Evolutionary conservation across 2,329 filamentous ascomycete genomes (phyloP).

Genomic region (Ceratocystis alfenasii): DNA sequence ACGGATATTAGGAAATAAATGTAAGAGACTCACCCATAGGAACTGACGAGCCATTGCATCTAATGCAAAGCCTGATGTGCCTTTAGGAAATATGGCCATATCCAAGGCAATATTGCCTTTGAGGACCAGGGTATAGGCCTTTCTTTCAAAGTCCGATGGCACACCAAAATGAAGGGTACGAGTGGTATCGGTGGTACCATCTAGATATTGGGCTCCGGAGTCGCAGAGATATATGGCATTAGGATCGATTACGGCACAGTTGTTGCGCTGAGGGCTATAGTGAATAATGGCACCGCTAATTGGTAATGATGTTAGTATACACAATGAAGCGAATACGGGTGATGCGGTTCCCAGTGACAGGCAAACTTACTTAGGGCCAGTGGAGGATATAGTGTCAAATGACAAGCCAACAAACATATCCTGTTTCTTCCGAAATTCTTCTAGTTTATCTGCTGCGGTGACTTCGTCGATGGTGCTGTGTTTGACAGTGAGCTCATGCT

Average conservation of each 20-base stretch:
- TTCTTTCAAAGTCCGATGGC: constrained; percentile 70
- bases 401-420: constrained; percentile 78
- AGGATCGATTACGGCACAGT: constrained; percentile 73
- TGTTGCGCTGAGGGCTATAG: constrained; percentile 77
- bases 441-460: constrained; percentile 79
- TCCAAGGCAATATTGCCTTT: constrained; percentile 91
- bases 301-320: constrained; percentile 10
- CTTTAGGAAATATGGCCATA: constrained; percentile 79
- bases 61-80: constrained; percentile 83
- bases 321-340: constrained; percentile 21
- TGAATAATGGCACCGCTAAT: constrained; percentile 88
- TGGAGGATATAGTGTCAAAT: constrained; percentile 92
- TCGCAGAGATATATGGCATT: constrained; percentile 86
- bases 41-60: constrained; percentile 82
- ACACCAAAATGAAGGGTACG: constrained; percentile 83
- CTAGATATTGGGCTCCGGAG: constrained; percentile 89
- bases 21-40: constrained; percentile 56
- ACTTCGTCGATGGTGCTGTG: constrained; percentile 73
- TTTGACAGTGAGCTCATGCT: constrained; percentile 69
- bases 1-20: neutral
- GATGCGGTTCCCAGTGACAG: neutral
- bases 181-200: constrained; percentile 93
- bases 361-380: constrained; percentile 54
- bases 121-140: constrained; percentile 84
- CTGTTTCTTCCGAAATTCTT: constrained; percentile 55